phyloP scores from a whole-genome alignment of 2,329 filamentous ascomycete species.

The Ceratocystis albifundus region DNA sequence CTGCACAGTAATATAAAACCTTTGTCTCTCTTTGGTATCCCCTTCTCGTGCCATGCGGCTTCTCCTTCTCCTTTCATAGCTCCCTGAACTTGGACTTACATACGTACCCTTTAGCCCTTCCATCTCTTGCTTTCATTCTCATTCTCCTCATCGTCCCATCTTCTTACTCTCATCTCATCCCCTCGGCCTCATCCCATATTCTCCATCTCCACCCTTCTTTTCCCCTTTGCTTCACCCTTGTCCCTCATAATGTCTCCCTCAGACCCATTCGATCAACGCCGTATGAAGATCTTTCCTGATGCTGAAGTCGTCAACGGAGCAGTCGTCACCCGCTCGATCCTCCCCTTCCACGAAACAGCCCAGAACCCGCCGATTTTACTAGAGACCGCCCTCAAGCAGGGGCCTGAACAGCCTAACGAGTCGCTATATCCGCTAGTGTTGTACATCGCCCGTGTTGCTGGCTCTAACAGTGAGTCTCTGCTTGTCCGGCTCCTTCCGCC shows the following conservation, averaged over 20 bases:
- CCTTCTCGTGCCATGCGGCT: background rate
- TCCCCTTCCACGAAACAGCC: conserved; percentile 47
- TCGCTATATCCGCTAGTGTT: conserved; percentile 62
- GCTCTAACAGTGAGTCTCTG: conserved; percentile 58
- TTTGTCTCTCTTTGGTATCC: background rate
- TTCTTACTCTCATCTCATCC: background rate
- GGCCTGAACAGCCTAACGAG: conserved; percentile 61
- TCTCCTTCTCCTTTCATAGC: background rate
- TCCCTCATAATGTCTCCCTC: background rate
- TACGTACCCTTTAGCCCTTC: background rate
- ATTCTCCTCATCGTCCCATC: background rate
- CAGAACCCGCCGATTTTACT: conserved; percentile 72
- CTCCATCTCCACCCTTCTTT: background rate
- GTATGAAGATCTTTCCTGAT: conserved; percentile 16
- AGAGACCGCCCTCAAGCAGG: conserved; percentile 71
- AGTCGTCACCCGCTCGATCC: conserved; percentile 15
- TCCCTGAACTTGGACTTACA: background rate
- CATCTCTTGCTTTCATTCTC: background rate
- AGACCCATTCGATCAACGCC: conserved; percentile 6
- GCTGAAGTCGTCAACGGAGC: conserved; percentile 18
- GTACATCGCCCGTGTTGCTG: conserved; percentile 88
- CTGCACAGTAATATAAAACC: too few relatives aligned
- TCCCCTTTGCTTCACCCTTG: background rate
- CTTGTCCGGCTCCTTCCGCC: background rate
- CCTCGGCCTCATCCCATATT: background rate